Percentiles rank a stretch among this genome's conserved stretches.
These are phyloP conservation scores for Tardiomyces blankii DNA, from an alignment of 1,139 yeast species.

Conservation along the genomic window DNA sequence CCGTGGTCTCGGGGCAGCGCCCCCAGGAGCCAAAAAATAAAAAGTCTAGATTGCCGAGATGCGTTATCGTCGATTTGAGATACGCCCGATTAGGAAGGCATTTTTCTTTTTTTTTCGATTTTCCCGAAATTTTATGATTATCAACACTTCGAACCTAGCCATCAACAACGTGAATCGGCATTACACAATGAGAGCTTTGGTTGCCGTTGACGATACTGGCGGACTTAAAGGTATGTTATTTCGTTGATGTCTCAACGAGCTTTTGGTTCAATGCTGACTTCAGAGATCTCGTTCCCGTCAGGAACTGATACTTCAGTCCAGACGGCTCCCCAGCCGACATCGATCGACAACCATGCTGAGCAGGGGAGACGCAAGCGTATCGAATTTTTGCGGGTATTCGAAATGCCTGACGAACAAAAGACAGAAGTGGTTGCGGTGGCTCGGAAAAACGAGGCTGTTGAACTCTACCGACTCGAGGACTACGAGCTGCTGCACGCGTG, in stretches of 20 bases:
- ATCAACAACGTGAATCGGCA: background rate
- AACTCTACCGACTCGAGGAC: slow-evolving; percentile 5
- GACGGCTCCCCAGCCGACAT: slow-evolving; percentile 18
- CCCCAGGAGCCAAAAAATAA: too few relatives aligned
- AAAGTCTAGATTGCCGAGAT: too few relatives aligned
- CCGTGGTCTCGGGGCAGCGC: too few relatives aligned
- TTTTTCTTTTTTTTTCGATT: background rate
- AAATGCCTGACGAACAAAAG: background rate
- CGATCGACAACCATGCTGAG: slow-evolving; percentile 15
- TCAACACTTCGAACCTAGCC: background rate
- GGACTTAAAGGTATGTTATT: slow-evolving; percentile 15
- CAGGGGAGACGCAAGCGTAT: slow-evolving; percentile 19
- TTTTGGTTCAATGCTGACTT: background rate
- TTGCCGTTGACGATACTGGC: background rate
- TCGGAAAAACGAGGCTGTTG: slow-evolving; percentile 16
- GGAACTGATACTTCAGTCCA: slow-evolving; percentile 24
- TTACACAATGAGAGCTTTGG: background rate
- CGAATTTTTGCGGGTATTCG: slow-evolving; percentile 14
- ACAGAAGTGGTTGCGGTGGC: slow-evolving; percentile 11
- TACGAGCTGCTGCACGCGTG: slow-evolving; percentile 5
- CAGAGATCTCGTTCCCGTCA: slow-evolving; percentile 17
- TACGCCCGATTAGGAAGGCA: background rate
- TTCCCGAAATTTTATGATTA: background rate
- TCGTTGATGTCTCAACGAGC: background rate
- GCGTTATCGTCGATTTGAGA: background rate